Conservation (phyloP, 352 stramenopile genomes). For the Phytopythium sindhum region DNA sequence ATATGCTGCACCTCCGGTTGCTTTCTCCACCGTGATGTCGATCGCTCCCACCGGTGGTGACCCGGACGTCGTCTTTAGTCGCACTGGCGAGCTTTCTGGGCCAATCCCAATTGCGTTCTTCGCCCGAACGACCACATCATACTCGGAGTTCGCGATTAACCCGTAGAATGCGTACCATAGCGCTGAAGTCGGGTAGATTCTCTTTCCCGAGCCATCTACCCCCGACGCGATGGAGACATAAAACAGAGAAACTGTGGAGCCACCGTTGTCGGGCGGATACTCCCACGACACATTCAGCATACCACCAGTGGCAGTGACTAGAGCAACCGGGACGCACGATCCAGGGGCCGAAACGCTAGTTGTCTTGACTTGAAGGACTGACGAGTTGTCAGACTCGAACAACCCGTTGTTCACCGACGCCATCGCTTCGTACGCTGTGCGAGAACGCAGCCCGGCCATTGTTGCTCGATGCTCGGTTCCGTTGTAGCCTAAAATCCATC, state of each 20-base stretch:
- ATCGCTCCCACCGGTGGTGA: conserved; percentile 32
- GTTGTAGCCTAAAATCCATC: conserved; percentile 38
- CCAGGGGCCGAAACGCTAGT: conserved; percentile 46
- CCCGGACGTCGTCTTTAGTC: conserved; percentile 25
- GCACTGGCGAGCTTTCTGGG: conserved; percentile 25
- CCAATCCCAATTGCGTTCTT: conserved; percentile 36
- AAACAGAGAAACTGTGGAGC: conserved; percentile 24
- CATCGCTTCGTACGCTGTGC: conserved; percentile 35
- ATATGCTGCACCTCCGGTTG: conserved; percentile 40
- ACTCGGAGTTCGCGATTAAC: conserved; percentile 27
- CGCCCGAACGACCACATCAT: conserved; percentile 39
- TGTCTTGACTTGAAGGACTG: conserved; percentile 26
- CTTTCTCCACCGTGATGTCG: conserved; percentile 17
- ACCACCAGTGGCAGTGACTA: conserved; percentile 28
- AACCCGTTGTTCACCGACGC: conserved; percentile 39
- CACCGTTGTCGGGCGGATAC: conserved; percentile 35
- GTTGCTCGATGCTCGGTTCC: conserved; percentile 18
- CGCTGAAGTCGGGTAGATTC: conserved; percentile 5
- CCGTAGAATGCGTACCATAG: conserved; percentile 41
- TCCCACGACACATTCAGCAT: conserved; percentile 50
- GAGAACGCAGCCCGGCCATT: conserved; percentile 25
- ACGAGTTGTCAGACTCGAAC: conserved; percentile 45
- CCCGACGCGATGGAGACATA: conserved; percentile 24
- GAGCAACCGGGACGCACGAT: conserved; percentile 18
- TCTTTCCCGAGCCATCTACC: conserved; percentile 27